Percentiles rank a stretch among this genome's conserved stretches.
Evolutionary conservation across 208 protist species (phyloP).

Genomic region (Leishmania gerbilli): DNA sequence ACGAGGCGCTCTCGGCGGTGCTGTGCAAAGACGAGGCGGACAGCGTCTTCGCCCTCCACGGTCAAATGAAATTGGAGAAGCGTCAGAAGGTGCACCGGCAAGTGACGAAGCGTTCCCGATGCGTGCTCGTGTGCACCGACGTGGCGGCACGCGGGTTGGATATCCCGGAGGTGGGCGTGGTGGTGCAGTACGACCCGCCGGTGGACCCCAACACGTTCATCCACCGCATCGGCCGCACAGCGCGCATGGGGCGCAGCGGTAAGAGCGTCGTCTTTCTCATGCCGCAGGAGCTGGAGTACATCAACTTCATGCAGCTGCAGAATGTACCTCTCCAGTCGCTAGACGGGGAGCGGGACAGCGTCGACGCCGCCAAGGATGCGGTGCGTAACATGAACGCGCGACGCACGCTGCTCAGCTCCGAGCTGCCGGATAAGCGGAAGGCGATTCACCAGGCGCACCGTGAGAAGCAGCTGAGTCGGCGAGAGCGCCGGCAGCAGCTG

Average conservation of each 20-base stretch:
- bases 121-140: conserved; percentile 97
- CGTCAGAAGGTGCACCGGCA: conserved; percentile 82
- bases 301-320: conserved; percentile 91
- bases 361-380: conserved; percentile 55
- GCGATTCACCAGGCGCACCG: conserved; percentile 69
- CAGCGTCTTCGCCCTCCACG: conserved; percentile 88
- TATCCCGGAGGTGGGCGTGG: conserved; percentile 94
- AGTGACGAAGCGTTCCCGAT: conserved; percentile 55
- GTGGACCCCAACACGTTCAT: conserved; percentile 95
- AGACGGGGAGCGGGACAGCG: conserved; percentile 69
- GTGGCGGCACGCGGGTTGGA: conserved; percentile 96
- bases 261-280: conserved; percentile 93
- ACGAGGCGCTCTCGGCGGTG: conserved; percentile 68
- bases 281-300: conserved; percentile 93
- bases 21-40: conserved; percentile 61
- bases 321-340: conserved; percentile 85
- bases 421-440: conserved; percentile 66
- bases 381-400: conserved; percentile 62
- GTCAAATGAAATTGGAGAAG: conserved; percentile 91
- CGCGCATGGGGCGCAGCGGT: conserved; percentile 94
- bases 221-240: conserved; percentile 97
- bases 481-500: conserved; percentile 70
- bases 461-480: conserved; percentile 69
- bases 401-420: conserved; percentile 77
- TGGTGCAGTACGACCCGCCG: conserved; percentile 98